Evolutionary conservation across 208 protist genomes (phyloP).

Genomic region (Leishmania tarentolae): DNA sequence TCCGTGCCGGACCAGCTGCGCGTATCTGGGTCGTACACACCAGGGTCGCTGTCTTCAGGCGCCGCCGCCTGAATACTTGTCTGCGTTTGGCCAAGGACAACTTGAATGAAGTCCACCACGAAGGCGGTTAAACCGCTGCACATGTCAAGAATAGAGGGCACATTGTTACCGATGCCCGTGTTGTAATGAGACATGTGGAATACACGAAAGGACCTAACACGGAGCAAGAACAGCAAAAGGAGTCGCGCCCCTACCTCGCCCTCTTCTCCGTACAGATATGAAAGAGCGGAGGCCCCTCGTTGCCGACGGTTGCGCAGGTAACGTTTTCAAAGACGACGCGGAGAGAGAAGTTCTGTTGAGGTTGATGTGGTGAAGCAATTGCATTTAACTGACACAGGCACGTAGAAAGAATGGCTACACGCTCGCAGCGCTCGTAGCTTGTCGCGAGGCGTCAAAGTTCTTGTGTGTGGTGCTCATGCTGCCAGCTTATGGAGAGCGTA

Average conservation of each 20-base stretch:
- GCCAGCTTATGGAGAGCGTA: background rate
- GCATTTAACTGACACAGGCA: too few species aligned
- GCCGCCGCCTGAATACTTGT: slow-evolving; percentile 75
- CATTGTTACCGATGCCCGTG: slow-evolving; percentile 80
- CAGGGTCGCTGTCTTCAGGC: slow-evolving; percentile 58
- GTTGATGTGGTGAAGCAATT: background rate
- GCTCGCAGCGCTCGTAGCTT: background rate
- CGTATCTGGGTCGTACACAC: slow-evolving; percentile 69
- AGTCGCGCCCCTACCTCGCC: background rate
- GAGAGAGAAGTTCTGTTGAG: background rate
- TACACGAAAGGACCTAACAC: background rate
- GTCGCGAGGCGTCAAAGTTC: background rate
- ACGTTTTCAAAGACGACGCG: background rate
- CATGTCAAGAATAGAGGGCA: slow-evolving; percentile 85
- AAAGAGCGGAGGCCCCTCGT: background rate
- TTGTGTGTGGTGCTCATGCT: background rate
- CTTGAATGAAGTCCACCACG: slow-evolving; percentile 73
- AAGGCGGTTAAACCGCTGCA: slow-evolving; percentile 67
- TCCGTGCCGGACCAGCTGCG: slow-evolving; percentile 76
- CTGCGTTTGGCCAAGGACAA: slow-evolving; percentile 63
- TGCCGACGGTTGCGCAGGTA: background rate
- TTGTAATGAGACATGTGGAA: slow-evolving; percentile 83
- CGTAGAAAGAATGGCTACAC: background rate
- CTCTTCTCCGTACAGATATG: background rate
- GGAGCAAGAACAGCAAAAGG: background rate